A percentile compares a stretch with the other conserved stretches of the same genome.
These are phyloP conservation scores for Leucocoprinus sp. DNA, from an alignment of 768 basidiomycete genomes.

Conservation along the genomic window DNA sequence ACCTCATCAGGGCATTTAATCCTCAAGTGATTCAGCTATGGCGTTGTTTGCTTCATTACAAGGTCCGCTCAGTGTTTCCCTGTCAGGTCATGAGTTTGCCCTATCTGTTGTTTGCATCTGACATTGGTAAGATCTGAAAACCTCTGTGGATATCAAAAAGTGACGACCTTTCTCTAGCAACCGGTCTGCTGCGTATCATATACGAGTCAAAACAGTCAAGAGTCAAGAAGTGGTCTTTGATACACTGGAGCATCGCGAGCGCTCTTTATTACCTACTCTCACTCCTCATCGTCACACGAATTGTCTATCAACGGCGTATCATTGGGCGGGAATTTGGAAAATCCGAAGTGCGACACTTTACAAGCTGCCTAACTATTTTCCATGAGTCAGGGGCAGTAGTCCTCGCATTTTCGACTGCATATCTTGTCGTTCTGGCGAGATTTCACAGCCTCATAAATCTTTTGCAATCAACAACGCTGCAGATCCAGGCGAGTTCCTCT, in stretches of 20 bases:
- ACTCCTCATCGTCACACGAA: not conserved
- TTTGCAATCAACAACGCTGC: not conserved
- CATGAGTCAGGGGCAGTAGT: slow-evolving; percentile 2
- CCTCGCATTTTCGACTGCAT: slow-evolving; percentile 1
- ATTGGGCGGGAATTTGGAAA: not conserved
- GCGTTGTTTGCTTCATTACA: slow-evolving; percentile 9
- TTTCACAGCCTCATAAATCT: not conserved
- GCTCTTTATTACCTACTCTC: slow-evolving; percentile 6
- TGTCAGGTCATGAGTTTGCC: slow-evolving; percentile 6
- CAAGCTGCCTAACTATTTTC: slow-evolving; percentile 5
- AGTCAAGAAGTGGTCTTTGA: slow-evolving; percentile 6
- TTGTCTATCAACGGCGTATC: not conserved
- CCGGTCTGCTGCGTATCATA: not conserved
- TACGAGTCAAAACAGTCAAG: not conserved
- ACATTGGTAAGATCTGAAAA: not conserved
- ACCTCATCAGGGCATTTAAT: not conserved
- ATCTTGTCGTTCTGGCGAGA: not conserved
- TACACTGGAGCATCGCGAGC: slow-evolving; percentile 5
- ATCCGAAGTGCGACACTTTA: not conserved
- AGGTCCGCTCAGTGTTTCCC: slow-evolving; percentile 3
- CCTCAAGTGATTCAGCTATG: not conserved
- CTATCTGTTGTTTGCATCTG: not conserved
- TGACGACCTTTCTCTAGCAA: not conserved
- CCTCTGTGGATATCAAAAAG: not conserved
- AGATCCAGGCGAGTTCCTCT: not conserved